Base-by-base conservation (phyloP, 805 yeast species). In the Hermanozyma aechmeae region DNA sequence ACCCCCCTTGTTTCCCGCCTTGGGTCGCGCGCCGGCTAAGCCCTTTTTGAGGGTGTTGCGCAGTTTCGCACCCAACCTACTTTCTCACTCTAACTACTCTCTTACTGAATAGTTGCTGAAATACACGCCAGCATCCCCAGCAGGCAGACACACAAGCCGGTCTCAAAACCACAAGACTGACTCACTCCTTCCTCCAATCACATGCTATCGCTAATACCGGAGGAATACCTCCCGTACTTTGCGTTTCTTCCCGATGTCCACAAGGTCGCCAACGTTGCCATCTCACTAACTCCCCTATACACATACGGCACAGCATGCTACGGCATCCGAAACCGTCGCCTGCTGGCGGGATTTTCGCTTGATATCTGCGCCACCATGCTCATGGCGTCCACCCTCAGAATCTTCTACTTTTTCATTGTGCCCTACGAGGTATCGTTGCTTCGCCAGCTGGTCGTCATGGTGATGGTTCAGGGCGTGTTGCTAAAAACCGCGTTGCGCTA, bases 321-420 rank as follows among this genome's bases (percentile, higher is more conserved):
- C 26, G 65, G 80, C 38, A 85, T 86, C 10, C 68, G 74, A 43
- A 60, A 66, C 26, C 68, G 71, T 19, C 61, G 76, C 47, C 68
- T 86, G 1, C 71, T 89, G 1, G 62, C 71, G 14, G 96, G 96
- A 14, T 85, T 86, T 47, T 80, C 94, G 4, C 62, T 85, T n/a
- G 96, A 87, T 53, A 82, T 87, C 8, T 87, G 96, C 55, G 87
- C 85, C 5, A 83, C 95, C 5, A 85, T 87, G 95, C 50, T 86
- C 37, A 64, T 84, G 38, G 78, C 95, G 1, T 71, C 85, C 24
- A 71, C 76, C 4, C 56, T 85, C 26, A 64, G 93, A 39, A 76
- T 86, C 16, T 73, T 75, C 32, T 86, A 83, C 58, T 87, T 79
- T 58, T 51, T 79, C 37, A 76, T 83, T 28, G 71, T 77, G 26